Conservation (phyloP, 2,329 filamentous ascomycete species). For the Ophidiomyces ophidiicola region DNA sequence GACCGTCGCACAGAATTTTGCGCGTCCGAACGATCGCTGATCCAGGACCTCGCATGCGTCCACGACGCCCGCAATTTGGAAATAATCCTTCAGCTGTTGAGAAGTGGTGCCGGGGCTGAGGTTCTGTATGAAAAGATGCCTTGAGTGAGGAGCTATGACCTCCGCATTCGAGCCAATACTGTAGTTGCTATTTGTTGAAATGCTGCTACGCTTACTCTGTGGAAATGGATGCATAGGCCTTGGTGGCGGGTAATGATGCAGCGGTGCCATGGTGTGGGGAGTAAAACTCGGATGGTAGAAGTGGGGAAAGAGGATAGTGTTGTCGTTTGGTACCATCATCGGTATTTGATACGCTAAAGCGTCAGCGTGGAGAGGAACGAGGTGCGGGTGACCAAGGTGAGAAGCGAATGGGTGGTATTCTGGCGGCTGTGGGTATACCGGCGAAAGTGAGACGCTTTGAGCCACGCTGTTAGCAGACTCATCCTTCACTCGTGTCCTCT, state of each 20-base stretch:
- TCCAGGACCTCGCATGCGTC: constrained; percentile 25
- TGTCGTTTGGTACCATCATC: constrained; percentile 13
- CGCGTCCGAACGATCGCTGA: constrained; percentile 16
- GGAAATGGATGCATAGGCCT: constrained; percentile 16
- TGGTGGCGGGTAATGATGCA: constrained; percentile 23
- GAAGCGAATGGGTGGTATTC: constrained; percentile 13
- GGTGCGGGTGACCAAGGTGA: constrained; percentile 10
- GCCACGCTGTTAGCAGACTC: not conserved
- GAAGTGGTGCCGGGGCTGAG: constrained; percentile 23
- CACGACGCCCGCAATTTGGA: constrained; percentile 23
- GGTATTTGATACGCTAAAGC: constrained; percentile 14
- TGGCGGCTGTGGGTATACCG: constrained; percentile 13
- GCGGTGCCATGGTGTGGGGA: constrained; percentile 17
- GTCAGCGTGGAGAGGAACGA: constrained; percentile 13
- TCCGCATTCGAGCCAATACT: constrained; percentile 6
- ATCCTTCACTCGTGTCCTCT: not conserved
- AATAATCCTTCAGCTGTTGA: constrained; percentile 21
- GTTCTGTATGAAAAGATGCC: constrained; percentile 20
- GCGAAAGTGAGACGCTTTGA: constrained; percentile 13
- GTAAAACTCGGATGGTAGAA: constrained; percentile 23
- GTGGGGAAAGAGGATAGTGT: constrained; percentile 19
- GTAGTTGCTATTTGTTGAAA: constrained; percentile 11
- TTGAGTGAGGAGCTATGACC: constrained; percentile 4
- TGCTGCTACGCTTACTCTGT: constrained; percentile 12
- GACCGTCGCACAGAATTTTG: constrained; percentile 21